Percentiles rank a stretch among this genome's conserved stretches.
These are phyloP conservation scores for Rhodotorula mucilaginosa DNA, from an alignment of 1,284 basidiomycete genomes.

Conservation along the genomic window DNA sequence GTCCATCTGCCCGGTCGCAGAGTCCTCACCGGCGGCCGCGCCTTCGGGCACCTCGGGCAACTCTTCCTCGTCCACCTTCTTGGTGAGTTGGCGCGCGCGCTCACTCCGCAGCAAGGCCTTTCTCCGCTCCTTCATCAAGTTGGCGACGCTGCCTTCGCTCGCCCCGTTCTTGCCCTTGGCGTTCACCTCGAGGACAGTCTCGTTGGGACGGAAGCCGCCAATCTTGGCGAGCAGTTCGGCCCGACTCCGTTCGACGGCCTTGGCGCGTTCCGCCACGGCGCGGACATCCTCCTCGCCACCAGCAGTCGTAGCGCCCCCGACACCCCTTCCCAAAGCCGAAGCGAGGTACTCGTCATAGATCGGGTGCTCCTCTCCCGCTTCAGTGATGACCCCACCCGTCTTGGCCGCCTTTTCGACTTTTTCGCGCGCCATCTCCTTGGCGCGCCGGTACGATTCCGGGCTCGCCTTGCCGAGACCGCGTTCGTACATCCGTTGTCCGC, in stretches of 20 bases:
- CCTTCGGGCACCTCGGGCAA: slow-evolving; percentile 20
- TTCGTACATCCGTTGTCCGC: slow-evolving; percentile 92
- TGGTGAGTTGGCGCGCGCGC: slow-evolving; percentile 44
- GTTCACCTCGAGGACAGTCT: slow-evolving; percentile 91
- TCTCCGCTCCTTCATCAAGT: slow-evolving; percentile 84
- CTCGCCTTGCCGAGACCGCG: slow-evolving; percentile 87
- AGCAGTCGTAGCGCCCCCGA: neutral
- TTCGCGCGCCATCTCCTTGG: slow-evolving; percentile 61
- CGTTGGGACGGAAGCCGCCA: slow-evolving; percentile 76
- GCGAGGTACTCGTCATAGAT: slow-evolving; percentile 53
- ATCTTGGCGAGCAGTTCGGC: slow-evolving; percentile 71
- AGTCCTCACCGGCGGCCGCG: neutral
- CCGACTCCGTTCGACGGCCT: slow-evolving; percentile 58
- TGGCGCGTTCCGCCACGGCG: slow-evolving; percentile 17
- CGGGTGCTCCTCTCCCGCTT: slow-evolving; percentile 68
- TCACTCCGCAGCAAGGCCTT: slow-evolving; percentile 60
- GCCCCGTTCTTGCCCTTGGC: slow-evolving; percentile 59
- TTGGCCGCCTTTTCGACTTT: slow-evolving; percentile 17
- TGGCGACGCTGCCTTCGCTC: slow-evolving; percentile 55
- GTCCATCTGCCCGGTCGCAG: slow-evolving; percentile 21
- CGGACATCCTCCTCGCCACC: slow-evolving; percentile 25
- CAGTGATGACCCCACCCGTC: slow-evolving; percentile 54
- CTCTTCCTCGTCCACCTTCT: slow-evolving; percentile 51
- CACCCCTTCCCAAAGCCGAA: neutral
- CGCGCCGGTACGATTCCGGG: slow-evolving; percentile 76